These are phyloP conservation scores for Rhodotorula sp. DNA, from an alignment of 1,284 basidiomycete genomes.

Conservation along the genomic window DNA sequence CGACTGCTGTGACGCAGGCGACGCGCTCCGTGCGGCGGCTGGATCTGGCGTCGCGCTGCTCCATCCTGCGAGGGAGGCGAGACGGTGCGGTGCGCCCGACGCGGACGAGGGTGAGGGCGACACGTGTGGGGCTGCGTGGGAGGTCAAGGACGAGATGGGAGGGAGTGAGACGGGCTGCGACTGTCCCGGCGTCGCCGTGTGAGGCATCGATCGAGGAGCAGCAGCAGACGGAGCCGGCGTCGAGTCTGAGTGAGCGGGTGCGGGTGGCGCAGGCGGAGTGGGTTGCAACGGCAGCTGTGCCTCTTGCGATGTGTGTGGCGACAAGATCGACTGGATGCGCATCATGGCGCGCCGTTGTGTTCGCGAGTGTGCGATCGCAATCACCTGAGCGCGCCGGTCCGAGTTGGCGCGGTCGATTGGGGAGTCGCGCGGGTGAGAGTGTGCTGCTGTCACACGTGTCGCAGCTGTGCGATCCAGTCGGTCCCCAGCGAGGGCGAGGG, in stretches of 20 bases:
- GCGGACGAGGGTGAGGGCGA: neutral
- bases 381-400: neutral
- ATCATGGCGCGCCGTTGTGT: constrained; percentile 11
- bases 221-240: neutral
- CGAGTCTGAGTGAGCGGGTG: neutral
- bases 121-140: neutral
- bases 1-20: neutral
- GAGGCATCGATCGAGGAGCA: neutral
- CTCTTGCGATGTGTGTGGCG: neutral
- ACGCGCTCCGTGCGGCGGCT: too few relatives aligned
- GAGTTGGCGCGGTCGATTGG: neutral
- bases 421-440: too few relatives aligned
- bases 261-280: neutral
- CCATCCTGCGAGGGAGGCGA: neutral
- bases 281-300: neutral
- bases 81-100: neutral
- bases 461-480: too few relatives aligned
- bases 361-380: neutral
- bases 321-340: constrained; percentile 24
- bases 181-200: neutral
- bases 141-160: constrained; percentile 21
- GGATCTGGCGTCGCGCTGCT: neutral
- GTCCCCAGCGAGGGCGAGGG: too few relatives aligned
- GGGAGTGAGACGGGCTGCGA: constrained; percentile 12
- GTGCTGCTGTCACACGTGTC: too few relatives aligned